Evolutionary conservation across 352 stramenopile species (phyloP).

Genomic region (Peronospora destructor): DNA sequence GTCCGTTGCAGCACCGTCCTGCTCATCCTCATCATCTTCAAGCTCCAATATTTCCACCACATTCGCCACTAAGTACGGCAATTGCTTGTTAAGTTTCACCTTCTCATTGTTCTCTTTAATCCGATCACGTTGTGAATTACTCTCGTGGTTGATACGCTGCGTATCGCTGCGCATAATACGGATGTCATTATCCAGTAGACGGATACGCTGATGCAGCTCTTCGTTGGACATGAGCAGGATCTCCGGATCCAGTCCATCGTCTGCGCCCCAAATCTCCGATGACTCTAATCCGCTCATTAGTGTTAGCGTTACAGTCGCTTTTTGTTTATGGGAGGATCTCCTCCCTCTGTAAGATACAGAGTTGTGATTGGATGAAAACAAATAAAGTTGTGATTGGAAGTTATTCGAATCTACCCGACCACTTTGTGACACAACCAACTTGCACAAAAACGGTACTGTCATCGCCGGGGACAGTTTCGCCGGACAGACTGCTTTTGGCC

Average conservation of each 20-base stretch:
- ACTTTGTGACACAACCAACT: slow-evolving; percentile 56
- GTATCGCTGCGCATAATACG: slow-evolving; percentile 96
- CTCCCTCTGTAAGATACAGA: background rate
- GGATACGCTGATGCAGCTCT: slow-evolving; percentile 93
- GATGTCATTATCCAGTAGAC: slow-evolving; percentile 95
- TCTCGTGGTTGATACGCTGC: slow-evolving; percentile 95
- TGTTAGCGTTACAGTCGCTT: slow-evolving; percentile 1
- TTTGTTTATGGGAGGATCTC: background rate
- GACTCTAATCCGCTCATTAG: slow-evolving; percentile 60
- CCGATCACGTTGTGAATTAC: slow-evolving; percentile 86
- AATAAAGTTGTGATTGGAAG: slow-evolving; percentile 5
- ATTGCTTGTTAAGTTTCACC: slow-evolving; percentile 98
- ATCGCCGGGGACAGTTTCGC: slow-evolving; percentile 5
- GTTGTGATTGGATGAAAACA: slow-evolving; percentile 1
- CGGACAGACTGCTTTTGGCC: slow-evolving; percentile 7
- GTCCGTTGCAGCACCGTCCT: slow-evolving; percentile 91
- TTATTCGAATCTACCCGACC: slow-evolving; percentile 62
- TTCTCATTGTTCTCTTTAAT: slow-evolving; percentile 99
- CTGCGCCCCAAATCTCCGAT: slow-evolving; percentile 52
- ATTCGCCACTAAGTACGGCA: slow-evolving; percentile 98
- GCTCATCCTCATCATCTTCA: slow-evolving; percentile 89
- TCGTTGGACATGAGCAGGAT: slow-evolving; percentile 92
- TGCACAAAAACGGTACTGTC: slow-evolving; percentile 23
- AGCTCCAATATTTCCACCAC: slow-evolving; percentile 91
- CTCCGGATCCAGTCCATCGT: slow-evolving; percentile 78